Conservation (phyloP, 2,329 filamentous ascomycete species). For the Orbilia quercus region DNA sequence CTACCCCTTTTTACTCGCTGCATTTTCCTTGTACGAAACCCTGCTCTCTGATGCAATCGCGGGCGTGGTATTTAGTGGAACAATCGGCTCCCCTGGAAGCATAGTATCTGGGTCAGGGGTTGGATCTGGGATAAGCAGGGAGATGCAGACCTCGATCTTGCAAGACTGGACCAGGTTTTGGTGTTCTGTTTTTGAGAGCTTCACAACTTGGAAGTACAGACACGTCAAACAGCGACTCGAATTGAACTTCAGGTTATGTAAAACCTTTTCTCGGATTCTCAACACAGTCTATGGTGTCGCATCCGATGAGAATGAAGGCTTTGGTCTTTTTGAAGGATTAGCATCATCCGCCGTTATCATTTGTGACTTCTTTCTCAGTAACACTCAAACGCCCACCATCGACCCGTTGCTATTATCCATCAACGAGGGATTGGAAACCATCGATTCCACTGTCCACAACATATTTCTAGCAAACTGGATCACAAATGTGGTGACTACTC, state of each 20-base stretch:
- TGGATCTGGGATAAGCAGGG: conserved; percentile 58
- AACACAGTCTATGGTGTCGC: conserved; percentile 27
- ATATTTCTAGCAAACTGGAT: conserved; percentile 69
- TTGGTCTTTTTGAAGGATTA: conserved; percentile 75
- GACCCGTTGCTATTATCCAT: conserved; percentile 46
- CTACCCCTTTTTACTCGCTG: conserved; percentile 80
- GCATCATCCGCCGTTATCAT: conserved; percentile 79
- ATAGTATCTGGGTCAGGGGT: conserved; percentile 64
- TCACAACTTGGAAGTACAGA: conserved; percentile 84
- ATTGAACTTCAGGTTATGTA: conserved; percentile 68
- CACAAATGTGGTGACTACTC: conserved; percentile 72
- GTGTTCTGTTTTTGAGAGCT: conserved; percentile 86
- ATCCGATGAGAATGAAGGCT: conserved; percentile 61
- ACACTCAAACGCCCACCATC: conserved; percentile 26
- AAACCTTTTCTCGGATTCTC: conserved; percentile 31
- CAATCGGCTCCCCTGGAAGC: conserved; percentile 67
- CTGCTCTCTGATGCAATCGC: conserved; percentile 80
- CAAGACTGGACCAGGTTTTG: conserved; percentile 74
- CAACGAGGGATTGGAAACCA: conserved; percentile 69
- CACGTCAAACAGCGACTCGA: conserved; percentile 71
- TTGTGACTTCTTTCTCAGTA: conserved; percentile 76
- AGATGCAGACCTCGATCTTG: conserved; percentile 59
- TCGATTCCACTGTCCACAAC: conserved; percentile 73
- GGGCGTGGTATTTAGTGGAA: conserved; percentile 72
- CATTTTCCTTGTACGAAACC: conserved; percentile 77